Evolutionary conservation across 2,329 filamentous ascomycete species (phyloP).

Genomic region (Neocucurbitaria cava): DNA sequence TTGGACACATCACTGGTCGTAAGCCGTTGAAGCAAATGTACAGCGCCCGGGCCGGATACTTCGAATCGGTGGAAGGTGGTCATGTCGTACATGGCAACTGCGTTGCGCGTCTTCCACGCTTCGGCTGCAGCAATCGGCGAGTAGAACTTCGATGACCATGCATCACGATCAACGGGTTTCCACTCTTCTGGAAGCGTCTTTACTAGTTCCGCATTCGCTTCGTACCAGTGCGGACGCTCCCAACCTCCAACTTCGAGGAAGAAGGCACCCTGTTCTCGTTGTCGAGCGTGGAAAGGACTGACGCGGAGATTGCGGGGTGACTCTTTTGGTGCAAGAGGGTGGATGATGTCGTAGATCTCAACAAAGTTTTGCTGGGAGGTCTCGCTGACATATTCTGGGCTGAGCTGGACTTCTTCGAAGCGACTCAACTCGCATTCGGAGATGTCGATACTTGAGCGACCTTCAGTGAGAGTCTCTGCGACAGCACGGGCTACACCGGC

Average conservation of each 20-base stretch:
- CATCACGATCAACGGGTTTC: constrained; percentile 63
- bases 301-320: constrained; percentile 66
- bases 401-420: constrained; percentile 68
- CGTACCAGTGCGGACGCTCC: constrained; percentile 70
- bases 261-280: constrained; percentile 63
- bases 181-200: constrained; percentile 60
- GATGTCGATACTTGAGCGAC: constrained; percentile 63
- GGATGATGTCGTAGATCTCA: constrained; percentile 70
- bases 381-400: constrained; percentile 62
- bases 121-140: constrained; percentile 67
- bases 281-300: constrained; percentile 64
- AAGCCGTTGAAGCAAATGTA: constrained; percentile 61
- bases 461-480: constrained; percentile 65
- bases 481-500: constrained; percentile 68
- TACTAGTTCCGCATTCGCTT: constrained; percentile 62
- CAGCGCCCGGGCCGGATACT: constrained; percentile 64
- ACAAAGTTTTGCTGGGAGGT: constrained; percentile 68
- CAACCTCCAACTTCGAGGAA: constrained; percentile 67
- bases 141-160: constrained; percentile 65
- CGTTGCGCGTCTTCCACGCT: constrained; percentile 70
- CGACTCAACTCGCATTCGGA: constrained; percentile 66
- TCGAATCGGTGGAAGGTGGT: constrained; percentile 66
- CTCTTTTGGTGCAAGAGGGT: constrained; percentile 64
- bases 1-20: constrained; percentile 59
- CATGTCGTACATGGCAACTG: constrained; percentile 69